Evolutionary conservation across 305 asterid genomes (phyloP), one percentile per base, ranked within the genome.

Genomic region (Rubia peregrina): DNA sequence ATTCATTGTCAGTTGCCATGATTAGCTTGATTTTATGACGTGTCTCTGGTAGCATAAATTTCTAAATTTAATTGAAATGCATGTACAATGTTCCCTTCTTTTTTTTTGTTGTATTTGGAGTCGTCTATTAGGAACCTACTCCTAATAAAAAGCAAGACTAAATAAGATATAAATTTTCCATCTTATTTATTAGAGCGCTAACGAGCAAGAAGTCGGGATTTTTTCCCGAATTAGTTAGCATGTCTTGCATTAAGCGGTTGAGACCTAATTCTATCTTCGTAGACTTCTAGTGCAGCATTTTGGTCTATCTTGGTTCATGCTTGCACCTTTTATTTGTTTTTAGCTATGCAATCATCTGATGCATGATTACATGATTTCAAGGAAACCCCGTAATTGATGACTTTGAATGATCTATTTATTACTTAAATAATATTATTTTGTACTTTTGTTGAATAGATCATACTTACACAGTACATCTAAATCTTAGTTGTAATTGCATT

Each of bases 371-470:
- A 17, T 64, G 41, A 3, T 26, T 30, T 55, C n/a, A 16, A 7
- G 60, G 55, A 65, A 67, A 21, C 21, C 16, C 53, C 51, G 24
- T 24, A 43, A 73, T 53, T 65, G 61, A 22, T 72, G 61, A 60
- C 67, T 65, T 19, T 26, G 12, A 41, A 73, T 26, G 49, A 42
- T 40, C 56, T 46, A 44, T 57, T 73, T 73, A 13, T 73, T 44
- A 24, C 17, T 42, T 72, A 19, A 40, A 33, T 22, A 62, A 14
- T 19, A 8, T 38, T 8, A 36, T 17, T 73, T 17, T 19, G 62
- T 46, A 60, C 42, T 67, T 67, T 3, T 26, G 36, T 60, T 41
- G 59, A 66, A 26, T 40, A 40, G n/a, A 62, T 69, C 43, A 26
- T 53, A 19, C 46, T 51, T 61, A 40, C 19, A 26, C 48, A 24